These are phyloP conservation scores for Trichopus zeylanicus DNA, from an alignment of 116 monocot genomes.

Conservation along the genomic window DNA sequence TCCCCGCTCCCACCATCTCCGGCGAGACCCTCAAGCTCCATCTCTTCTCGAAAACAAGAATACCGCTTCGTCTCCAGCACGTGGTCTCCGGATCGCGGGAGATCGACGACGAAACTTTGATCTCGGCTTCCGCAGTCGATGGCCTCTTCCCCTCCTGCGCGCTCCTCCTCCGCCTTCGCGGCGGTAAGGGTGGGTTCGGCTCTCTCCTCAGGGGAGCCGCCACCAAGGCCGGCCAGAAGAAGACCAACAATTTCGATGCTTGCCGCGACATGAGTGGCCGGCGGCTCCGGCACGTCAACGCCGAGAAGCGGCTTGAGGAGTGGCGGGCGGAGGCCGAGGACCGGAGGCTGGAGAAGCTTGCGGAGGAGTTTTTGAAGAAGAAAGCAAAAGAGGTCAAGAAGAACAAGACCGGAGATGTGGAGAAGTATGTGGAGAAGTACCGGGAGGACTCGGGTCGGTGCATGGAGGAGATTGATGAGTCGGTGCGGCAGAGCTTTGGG, in stretches of 20 bases:
- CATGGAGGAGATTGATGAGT: constrained; percentile 69
- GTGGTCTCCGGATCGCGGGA: constrained; percentile 45
- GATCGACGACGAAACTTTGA: constrained; percentile 37
- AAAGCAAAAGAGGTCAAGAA: constrained; percentile 78
- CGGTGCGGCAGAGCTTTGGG: constrained; percentile 54
- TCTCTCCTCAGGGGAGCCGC: constrained; percentile 91
- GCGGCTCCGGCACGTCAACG: constrained; percentile 85
- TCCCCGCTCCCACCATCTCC: constrained; percentile 49
- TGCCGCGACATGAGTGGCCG: constrained; percentile 96
- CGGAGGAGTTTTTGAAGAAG: constrained; percentile 86
- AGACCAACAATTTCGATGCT: constrained; percentile 96
- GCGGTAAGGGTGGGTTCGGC: constrained; percentile 95
- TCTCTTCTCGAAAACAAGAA: constrained; percentile 18
- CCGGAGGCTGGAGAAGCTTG: constrained; percentile 71
- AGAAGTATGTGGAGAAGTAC: constrained; percentile 76
- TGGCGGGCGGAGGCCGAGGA: constrained; percentile 83
- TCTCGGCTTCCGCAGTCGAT: constrained; percentile 33
- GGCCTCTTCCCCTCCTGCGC: constrained; percentile 44
- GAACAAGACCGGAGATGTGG: constrained; percentile 35
- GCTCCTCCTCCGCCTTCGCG: constrained; percentile 73
- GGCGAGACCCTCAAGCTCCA: constrained; percentile 38
- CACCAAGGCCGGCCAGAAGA: constrained; percentile 98
- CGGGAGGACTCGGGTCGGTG: constrained; percentile 67
- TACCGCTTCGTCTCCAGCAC: constrained; percentile 49
- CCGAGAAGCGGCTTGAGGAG: constrained; percentile 90